Conservation (phyloP, 148 eudicot genomes). For the Silene conica region DNA sequence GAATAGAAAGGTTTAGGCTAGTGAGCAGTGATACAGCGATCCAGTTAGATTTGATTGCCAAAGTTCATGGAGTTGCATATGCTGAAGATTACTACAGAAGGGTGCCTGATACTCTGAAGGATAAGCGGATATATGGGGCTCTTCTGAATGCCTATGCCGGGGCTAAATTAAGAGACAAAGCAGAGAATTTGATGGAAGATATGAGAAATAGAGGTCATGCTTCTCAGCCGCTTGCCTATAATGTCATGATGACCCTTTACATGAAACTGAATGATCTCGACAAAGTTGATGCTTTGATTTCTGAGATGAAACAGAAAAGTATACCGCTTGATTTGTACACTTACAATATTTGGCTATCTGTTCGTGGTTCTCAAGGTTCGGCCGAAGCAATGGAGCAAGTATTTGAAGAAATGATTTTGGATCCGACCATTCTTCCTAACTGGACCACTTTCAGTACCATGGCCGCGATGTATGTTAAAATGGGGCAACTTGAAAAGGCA, state of each 20-base stretch:
- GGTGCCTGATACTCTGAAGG: conserved; percentile 54
- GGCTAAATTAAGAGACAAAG: conserved; percentile 51
- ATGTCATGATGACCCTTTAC: conserved; percentile 89
- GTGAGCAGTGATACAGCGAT: conserved; percentile 75
- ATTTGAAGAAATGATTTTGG: conserved; percentile 48
- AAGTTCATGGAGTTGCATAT: conserved; percentile 63
- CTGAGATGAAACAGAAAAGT: conserved; percentile 61
- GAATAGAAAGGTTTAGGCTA: conserved; percentile 53
- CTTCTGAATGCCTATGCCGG: conserved; percentile 81
- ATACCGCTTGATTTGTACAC: conserved; percentile 57
- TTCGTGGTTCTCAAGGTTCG: conserved; percentile 55
- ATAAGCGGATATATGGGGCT: conserved; percentile 72
- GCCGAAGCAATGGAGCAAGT: conserved; percentile 67
- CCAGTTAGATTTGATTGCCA: conserved; percentile 76
- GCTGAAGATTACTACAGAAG: conserved; percentile 79
- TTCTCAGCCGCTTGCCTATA: conserved; percentile 56
- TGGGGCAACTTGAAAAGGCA: conserved; percentile 50
- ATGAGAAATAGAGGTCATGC: conserved; percentile 55
- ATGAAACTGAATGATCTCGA: conserved; percentile 57
- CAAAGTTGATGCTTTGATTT: conserved; percentile 46
- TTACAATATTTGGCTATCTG: conserved; percentile 82
- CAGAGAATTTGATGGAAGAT: conserved; percentile 55
- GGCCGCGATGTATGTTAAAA: conserved; percentile 62
- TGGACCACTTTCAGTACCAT: conserved; percentile 82
- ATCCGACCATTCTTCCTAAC: conserved; percentile 42